These are phyloP conservation scores for Pythium inflatum DNA, from an alignment of 352 stramenopile species.

Conservation along the genomic window DNA sequence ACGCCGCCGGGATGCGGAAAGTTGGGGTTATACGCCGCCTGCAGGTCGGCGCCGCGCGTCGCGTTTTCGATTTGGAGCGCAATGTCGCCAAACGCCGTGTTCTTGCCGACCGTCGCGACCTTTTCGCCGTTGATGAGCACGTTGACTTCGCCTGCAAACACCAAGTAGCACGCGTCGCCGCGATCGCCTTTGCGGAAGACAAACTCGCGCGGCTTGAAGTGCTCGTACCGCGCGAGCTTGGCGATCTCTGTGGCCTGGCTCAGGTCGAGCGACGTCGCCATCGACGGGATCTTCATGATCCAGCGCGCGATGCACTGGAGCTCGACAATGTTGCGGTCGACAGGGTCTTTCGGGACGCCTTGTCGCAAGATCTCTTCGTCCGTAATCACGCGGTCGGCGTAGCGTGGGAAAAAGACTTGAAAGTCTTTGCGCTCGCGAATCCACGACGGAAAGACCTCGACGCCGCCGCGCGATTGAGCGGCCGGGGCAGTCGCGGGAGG, in stretches of 20 bases:
- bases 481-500: neutral
- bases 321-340: constrained; percentile 72
- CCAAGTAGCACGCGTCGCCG: constrained; percentile 70
- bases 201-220: constrained; percentile 53
- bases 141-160: constrained; percentile 64
- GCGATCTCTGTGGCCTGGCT: constrained; percentile 73
- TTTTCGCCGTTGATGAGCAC: constrained; percentile 71
- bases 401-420: constrained; percentile 72
- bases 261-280: constrained; percentile 66
- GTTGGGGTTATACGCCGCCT: constrained; percentile 36
- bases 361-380: constrained; percentile 72
- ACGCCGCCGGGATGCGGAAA: too few relatives aligned
- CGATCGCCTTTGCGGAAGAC: constrained; percentile 68
- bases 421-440: constrained; percentile 82
- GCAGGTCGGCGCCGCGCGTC: constrained; percentile 68
- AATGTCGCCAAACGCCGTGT: constrained; percentile 71
- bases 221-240: constrained; percentile 59
- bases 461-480: constrained; percentile 17
- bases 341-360: constrained; percentile 64
- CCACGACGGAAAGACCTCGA: constrained; percentile 59
- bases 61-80: constrained; percentile 73
- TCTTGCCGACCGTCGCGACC: constrained; percentile 57
- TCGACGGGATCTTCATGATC: constrained; percentile 79
- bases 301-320: constrained; percentile 71
- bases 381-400: constrained; percentile 58